These are phyloP conservation scores for Talaromyces thailandensis DNA, from an alignment of 495 filamentous ascomycete genomes.

Conservation along the genomic window DNA sequence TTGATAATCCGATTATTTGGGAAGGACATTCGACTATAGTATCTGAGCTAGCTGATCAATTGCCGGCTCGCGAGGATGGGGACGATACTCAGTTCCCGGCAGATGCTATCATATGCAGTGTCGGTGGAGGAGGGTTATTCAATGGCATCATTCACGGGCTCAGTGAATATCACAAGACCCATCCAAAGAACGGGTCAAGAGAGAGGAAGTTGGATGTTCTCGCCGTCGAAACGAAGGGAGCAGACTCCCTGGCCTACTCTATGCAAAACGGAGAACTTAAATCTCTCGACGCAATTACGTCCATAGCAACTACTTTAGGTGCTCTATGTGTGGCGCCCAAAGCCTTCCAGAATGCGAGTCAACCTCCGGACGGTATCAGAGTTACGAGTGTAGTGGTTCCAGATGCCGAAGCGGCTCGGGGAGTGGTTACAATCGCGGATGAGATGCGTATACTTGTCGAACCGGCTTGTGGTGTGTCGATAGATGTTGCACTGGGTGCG, in stretches of 20 bases:
- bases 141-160: constrained; percentile 67
- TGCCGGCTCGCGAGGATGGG: constrained; percentile 21
- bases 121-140: constrained; percentile 82
- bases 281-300: constrained; percentile 63
- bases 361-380: constrained; percentile 24
- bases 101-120: constrained; percentile 67
- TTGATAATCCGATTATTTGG: constrained; percentile 79
- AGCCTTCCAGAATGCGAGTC: constrained; percentile 51
- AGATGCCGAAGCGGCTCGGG: constrained; percentile 72
- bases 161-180: constrained; percentile 27
- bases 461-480: constrained; percentile 69
- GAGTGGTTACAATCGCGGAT: constrained; percentile 62
- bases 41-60: constrained; percentile 57
- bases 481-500: constrained; percentile 35
- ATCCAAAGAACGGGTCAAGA: not conserved
- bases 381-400: constrained; percentile 58
- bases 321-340: constrained; percentile 57
- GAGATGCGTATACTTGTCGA: constrained; percentile 72
- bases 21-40: constrained; percentile 58
- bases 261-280: constrained; percentile 46
- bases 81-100: constrained; percentile 21
- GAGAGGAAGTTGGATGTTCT: constrained; percentile 45
- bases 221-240: constrained; percentile 71
- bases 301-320: constrained; percentile 67
- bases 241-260: constrained; percentile 54